These are phyloP conservation scores for Aspergillus sp. DNA, from an alignment of 2,329 filamentous ascomycete species.

Conservation along the genomic window DNA sequence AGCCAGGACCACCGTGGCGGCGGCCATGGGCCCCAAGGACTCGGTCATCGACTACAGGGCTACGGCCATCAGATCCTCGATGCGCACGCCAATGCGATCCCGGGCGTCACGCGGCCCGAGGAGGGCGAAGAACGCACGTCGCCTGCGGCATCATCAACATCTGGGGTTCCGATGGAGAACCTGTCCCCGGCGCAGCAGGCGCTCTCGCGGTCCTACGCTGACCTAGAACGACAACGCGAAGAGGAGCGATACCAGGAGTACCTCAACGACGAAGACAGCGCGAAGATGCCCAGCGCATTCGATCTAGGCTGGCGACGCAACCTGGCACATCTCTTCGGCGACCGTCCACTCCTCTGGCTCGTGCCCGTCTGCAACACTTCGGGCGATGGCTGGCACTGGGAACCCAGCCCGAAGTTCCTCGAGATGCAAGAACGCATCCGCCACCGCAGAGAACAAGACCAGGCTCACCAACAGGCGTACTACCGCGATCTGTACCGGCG, in stretches of 20 bases:
- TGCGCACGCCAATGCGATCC: slow-evolving; percentile 71
- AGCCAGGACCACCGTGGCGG: slow-evolving; percentile 27
- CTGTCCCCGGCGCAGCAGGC: slow-evolving; percentile 40
- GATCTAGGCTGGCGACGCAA: slow-evolving; percentile 80
- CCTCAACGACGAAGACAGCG: slow-evolving; percentile 79
- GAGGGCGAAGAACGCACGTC: slow-evolving; percentile 61
- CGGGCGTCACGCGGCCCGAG: slow-evolving; percentile 70
- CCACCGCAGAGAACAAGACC: slow-evolving; percentile 21
- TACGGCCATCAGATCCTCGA: slow-evolving; percentile 69
- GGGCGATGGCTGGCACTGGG: slow-evolving; percentile 92
- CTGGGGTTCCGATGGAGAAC: slow-evolving; percentile 4
- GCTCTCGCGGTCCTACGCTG: slow-evolving; percentile 42
- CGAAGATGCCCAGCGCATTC: slow-evolving; percentile 85
- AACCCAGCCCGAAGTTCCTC: slow-evolving; percentile 71
- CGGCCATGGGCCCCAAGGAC: slow-evolving; percentile 25
- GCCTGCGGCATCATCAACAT: slow-evolving; percentile 18
- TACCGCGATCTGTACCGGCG: slow-evolving; percentile 29
- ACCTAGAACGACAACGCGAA: slow-evolving; percentile 56
- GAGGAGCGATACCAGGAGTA: slow-evolving; percentile 67
- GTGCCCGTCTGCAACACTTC: slow-evolving; percentile 76
- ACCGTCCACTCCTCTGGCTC: slow-evolving; percentile 62
- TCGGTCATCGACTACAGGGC: slow-evolving; percentile 44
- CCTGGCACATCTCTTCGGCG: slow-evolving; percentile 71
- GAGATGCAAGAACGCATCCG: slow-evolving; percentile 44
- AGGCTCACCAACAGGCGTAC: slow-evolving; percentile 23